Base-by-base conservation (phyloP, 2,329 filamentous ascomycete species). In the Neonectria coccinea region DNA sequence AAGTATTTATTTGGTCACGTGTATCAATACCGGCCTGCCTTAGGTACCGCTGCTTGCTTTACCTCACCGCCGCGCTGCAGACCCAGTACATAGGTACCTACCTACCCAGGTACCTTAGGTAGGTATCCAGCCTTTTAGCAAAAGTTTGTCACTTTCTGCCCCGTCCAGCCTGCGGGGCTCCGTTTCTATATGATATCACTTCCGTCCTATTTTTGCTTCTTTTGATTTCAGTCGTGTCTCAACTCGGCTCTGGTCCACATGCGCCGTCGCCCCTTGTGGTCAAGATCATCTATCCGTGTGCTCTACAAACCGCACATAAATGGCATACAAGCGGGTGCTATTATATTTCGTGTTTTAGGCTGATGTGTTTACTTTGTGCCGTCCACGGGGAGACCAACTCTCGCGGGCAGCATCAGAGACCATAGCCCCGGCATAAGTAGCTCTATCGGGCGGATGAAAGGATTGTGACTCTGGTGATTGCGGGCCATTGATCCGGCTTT, bases 91-190 rank as follows among this genome's bases (percentile, higher is more conserved):
- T 22, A 22, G 22, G 22, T 16, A 20, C n/a, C n/a, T n/a, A n/a
- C n/a, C n/a, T n/a, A n/a, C n/a, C n/a, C n/a, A n/a, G n/a, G n/a
- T n/a, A n/a, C n/a, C n/a, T n/a, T n/a, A n/a, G n/a, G n/a, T n/a
- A 22, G 22, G 22, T 16, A 20, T 25, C 25, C 25, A 42, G n/a
- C n/a, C n/a, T 42, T 42, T 18, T n/a, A 9, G 8, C 36, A 18
- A 42, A 42, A 42, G 39, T 42, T 20, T 53, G 29, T 53, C 36
- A 53, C 27, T 41, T 47, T 53, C 18, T 33, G 48, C 56, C 45
- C 56, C 36, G 31, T 41, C 36, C 50, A 51, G 42, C n/a, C 50
- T 53, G 57, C 45, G 57, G 57, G 57, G 50, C 50, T 25, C 16
- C 42, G 18, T 44, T 25, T 20, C 9, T 50, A 12, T 9, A 60